Conservation (phyloP, 257 asterid genomes). For the Solanum piurae region DNA sequence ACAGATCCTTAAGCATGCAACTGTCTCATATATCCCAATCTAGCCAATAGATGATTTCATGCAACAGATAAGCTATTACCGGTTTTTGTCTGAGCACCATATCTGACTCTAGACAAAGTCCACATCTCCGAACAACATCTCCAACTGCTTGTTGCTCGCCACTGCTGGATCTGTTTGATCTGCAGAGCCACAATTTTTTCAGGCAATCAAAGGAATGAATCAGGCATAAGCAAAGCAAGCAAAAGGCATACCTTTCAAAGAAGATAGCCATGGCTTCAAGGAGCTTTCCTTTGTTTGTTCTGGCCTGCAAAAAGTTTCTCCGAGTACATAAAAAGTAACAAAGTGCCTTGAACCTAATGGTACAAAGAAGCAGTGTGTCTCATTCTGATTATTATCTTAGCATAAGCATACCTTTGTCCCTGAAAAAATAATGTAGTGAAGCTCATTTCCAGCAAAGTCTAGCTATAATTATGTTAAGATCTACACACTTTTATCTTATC, state of each 20-base stretch:
- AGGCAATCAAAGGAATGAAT: neutral
- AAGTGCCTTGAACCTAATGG: neutral
- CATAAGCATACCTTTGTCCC: neutral
- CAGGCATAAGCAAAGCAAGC: neutral
- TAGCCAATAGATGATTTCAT: neutral
- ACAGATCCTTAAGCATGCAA: neutral
- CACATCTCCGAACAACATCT: constrained; percentile 68
- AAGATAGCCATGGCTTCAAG: constrained; percentile 85
- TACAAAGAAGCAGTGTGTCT: neutral
- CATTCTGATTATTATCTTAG: neutral
- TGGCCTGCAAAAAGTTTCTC: constrained; percentile 47
- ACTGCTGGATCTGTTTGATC: constrained; percentile 61
- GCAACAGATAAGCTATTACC: constrained; percentile 27
- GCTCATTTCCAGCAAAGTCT: neutral
- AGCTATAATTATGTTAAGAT: neutral
- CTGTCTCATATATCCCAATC: neutral
- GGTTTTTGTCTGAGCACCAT: constrained; percentile 85
- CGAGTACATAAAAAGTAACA: neutral
- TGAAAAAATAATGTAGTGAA: neutral
- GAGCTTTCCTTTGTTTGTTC: constrained; percentile 64
- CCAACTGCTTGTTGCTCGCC: constrained; percentile 51
- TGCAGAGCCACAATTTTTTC: constrained; percentile 27
- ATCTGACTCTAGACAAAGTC: constrained; percentile 67
- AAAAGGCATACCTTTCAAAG: constrained; percentile 62
- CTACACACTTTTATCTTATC: neutral